Conservation (phyloP, 768 basidiomycete species). For the Boletus fagicola region DNA sequence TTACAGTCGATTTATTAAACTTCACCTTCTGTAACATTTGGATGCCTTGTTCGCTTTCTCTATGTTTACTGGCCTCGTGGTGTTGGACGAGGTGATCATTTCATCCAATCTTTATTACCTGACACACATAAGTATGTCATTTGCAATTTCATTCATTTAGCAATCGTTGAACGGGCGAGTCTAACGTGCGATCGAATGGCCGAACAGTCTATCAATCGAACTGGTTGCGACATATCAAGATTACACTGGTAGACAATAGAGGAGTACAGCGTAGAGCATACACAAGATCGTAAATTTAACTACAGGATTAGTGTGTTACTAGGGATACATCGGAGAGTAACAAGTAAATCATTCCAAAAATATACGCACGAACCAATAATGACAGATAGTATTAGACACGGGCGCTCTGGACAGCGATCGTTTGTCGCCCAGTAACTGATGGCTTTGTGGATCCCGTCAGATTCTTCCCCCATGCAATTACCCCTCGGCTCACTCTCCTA, state of each 20-base stretch:
- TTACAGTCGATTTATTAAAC: background rate
- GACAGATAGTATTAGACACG: slow-evolving; percentile 10
- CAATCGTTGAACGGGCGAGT: background rate
- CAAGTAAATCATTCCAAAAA: background rate
- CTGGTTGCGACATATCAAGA: slow-evolving; percentile 14
- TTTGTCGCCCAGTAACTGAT: background rate
- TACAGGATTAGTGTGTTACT: slow-evolving; percentile 17
- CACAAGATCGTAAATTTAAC: background rate
- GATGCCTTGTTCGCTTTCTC: background rate
- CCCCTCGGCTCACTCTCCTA: slow-evolving; percentile 26
- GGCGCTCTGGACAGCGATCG: background rate
- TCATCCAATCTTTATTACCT: background rate
- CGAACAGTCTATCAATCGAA: background rate
- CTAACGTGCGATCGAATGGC: background rate
- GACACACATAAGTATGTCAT: background rate
- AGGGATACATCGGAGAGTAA: slow-evolving; percentile 24
- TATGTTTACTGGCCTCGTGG: background rate
- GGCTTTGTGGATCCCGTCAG: slow-evolving; percentile 19
- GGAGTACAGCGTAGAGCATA: slow-evolving; percentile 15
- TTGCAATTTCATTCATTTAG: background rate
- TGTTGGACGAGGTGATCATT: background rate
- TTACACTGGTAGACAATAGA: slow-evolving; percentile 7
- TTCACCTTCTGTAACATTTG: background rate
- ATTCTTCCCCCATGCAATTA: slow-evolving; percentile 32
- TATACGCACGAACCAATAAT: slow-evolving; percentile 12